Conservation (phyloP, 495 filamentous ascomycete species). For the Umbilicaria muhlenbergii region DNA sequence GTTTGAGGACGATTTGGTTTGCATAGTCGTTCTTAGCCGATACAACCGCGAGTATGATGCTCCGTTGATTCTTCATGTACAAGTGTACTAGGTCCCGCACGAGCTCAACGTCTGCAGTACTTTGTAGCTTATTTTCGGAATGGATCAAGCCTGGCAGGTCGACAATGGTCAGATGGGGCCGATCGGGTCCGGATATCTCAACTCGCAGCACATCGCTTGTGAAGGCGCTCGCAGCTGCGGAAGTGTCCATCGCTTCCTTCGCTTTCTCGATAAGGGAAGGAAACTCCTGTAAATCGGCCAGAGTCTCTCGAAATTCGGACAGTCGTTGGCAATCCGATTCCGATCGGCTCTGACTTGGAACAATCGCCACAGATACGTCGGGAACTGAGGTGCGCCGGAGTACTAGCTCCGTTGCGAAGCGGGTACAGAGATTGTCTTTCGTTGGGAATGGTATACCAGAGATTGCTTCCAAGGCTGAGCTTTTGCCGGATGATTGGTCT, state of each 20-base stretch:
- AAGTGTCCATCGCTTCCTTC: slow-evolving; percentile 36
- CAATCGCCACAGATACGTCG: background rate
- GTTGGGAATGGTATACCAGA: slow-evolving; percentile 17
- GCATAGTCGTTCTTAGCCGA: slow-evolving; percentile 12
- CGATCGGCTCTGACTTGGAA: background rate
- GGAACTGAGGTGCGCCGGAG: slow-evolving; percentile 6
- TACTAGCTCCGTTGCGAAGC: slow-evolving; percentile 22
- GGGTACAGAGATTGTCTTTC: slow-evolving; percentile 17
- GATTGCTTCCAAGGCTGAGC: slow-evolving; percentile 38
- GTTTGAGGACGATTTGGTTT: slow-evolving; percentile 37
- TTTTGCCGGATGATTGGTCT: slow-evolving; percentile 46
- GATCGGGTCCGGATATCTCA: slow-evolving; percentile 35
- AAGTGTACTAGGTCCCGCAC: slow-evolving; percentile 3
- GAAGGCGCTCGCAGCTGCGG: slow-evolving; percentile 21
- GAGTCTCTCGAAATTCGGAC: slow-evolving; percentile 17
- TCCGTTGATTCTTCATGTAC: slow-evolving; percentile 9
- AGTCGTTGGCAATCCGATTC: slow-evolving; percentile 4
- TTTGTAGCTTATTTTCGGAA: slow-evolving; percentile 11
- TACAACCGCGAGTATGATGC: slow-evolving; percentile 8
- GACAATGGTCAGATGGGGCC: slow-evolving; percentile 38
- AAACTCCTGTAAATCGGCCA: slow-evolving; percentile 18
- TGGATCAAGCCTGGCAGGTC: slow-evolving; percentile 40
- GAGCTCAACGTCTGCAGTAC: slow-evolving; percentile 2
- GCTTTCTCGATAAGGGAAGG: slow-evolving; percentile 30
- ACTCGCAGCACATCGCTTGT: slow-evolving; percentile 33